phyloP scores from a whole-genome alignment of 768 basidiomycete species.

The Serendipita indica region DNA sequence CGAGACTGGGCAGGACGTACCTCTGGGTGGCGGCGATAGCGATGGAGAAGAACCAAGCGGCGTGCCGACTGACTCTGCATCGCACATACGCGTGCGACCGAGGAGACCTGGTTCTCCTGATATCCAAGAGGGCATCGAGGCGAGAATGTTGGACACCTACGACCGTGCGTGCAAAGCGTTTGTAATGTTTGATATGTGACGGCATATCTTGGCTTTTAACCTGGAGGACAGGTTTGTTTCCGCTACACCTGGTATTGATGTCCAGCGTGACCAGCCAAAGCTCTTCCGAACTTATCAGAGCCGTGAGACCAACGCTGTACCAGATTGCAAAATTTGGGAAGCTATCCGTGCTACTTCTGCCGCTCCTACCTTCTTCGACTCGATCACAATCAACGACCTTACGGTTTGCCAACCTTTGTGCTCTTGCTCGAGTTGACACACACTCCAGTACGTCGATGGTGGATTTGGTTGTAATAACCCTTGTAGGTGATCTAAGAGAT shows the following conservation, averaged over 20 bases:
- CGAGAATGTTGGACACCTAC: constrained; percentile 7
- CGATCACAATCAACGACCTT: constrained; percentile 7
- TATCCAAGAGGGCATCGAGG: background rate
- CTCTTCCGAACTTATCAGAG: constrained; percentile 15
- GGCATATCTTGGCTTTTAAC: background rate
- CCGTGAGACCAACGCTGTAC: background rate
- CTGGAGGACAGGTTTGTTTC: constrained; percentile 15
- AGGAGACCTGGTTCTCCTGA: too few relatives aligned
- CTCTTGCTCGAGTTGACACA: too few relatives aligned
- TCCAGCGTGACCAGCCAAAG: constrained; percentile 1
- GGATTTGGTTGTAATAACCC: constrained; percentile 15
- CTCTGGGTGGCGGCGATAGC: background rate
- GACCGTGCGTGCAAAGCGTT: background rate
- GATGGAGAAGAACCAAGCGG: background rate
- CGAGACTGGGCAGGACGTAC: too few relatives aligned
- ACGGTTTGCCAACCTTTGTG: too few relatives aligned
- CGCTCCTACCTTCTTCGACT: constrained; percentile 19
- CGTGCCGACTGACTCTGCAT: background rate
- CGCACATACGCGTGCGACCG: background rate
- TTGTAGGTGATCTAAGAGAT: background rate
- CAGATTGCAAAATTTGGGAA: constrained; percentile 21
- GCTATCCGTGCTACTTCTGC: constrained; percentile 23
- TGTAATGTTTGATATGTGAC: constrained; percentile 12
- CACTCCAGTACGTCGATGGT: constrained; percentile 14
- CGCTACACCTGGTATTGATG: constrained; percentile 11